Evolutionary conservation across 2,329 filamentous ascomycete genomes (phyloP), one percentile per base, ranked within the genome.

Genomic region (Sclerotiophoma versabilis): DNA sequence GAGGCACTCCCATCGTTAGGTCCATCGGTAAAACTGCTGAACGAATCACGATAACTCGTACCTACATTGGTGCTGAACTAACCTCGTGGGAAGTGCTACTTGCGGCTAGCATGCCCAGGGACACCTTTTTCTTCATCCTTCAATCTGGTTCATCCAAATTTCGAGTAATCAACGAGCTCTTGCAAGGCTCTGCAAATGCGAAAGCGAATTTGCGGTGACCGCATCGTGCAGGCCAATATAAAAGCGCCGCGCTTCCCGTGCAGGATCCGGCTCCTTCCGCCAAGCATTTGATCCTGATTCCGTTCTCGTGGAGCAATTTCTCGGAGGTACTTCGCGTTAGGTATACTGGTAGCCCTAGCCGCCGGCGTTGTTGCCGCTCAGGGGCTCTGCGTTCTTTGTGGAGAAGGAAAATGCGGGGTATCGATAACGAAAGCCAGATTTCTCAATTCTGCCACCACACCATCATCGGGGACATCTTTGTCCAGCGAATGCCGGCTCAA

Each of bases 321-420:
- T 34, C 51, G 51, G 51, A 54, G 51, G 45, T 54, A 49, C 39
- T 30, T 54, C 51, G 23, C 45, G 49, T 45, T 9, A 34, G 51
- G 51, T 54, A 49, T 34, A 45, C 36, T 46, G 33, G 33, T 34
- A 54, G 29, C 34, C 45, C 39, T 42, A 46, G 33, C 39, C 34
- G 22, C 33, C 51, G 51, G 51, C 17, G 39, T 38, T 54, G 41
- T 45, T 54, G 29, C 51, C 39, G 45, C 26, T 49, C 51, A 42
- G 14, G 33, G 51, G 45, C 25, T 19, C 20, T 42, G 25, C 29
- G 37, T 29, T 11, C 38, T 55, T 46, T 50, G 47, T 32, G 47
- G 53, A 42, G 47, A 50, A 42, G 25, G n/a, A 43, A 26, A 56
- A 47, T 56, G 53, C 41, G 53, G 53, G 53, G 53, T 56, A 51